Base-by-base conservation (phyloP, 306 rosid genomes). In the Chamaecrista fasciculata region DNA sequence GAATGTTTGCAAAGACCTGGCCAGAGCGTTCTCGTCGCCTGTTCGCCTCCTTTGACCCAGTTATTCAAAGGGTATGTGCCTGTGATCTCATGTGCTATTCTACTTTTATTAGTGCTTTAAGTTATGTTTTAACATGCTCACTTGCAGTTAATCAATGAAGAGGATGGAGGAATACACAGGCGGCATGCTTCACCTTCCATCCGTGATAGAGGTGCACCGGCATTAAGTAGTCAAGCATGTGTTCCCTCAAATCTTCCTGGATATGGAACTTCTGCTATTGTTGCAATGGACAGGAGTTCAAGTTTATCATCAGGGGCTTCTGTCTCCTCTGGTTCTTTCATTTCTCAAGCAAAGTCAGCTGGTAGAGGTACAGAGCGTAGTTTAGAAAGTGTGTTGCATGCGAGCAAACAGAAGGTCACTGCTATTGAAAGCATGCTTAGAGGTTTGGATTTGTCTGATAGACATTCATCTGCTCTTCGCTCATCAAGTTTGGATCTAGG, bases 401-500 rank as follows among this genome's bases (percentile, higher is more conserved):
- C 99, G 28, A 95, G 99, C 86, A 91, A 95, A 80, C 97, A 91
- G 84, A 95, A 91, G 76, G 97, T 91, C 78, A 73, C 82, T 78
- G 97, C 96, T 50, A 95, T 95, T 44, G 97, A 95, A 80, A 95
- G 99, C 82, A 95, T 95, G 99, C 96, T 95, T 58, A 86, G 97
- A 80, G 99, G 99, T 52, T 80, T 95, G 91, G 89, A 89, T 29
- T 80, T 87, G 82, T 87, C 95, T 39, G 97, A 95, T 49, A 95
- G 85, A 67, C 96, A 83, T 74, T 76, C 82, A 71, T 80, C 95
- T 20, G 79, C 83, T 60, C 81, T 91, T 25, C 88, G 86, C 42
- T 91, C 97, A 71, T 87, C 99, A 44, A 95, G 99, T 80, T 78
- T 95, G 95, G 99, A 91, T 89, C 96, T 95, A 91, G 99, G 99